These are phyloP conservation scores for Hypomyces perniciosus DNA, from an alignment of 2,329 filamentous ascomycete genomes.

Conservation along the genomic window DNA sequence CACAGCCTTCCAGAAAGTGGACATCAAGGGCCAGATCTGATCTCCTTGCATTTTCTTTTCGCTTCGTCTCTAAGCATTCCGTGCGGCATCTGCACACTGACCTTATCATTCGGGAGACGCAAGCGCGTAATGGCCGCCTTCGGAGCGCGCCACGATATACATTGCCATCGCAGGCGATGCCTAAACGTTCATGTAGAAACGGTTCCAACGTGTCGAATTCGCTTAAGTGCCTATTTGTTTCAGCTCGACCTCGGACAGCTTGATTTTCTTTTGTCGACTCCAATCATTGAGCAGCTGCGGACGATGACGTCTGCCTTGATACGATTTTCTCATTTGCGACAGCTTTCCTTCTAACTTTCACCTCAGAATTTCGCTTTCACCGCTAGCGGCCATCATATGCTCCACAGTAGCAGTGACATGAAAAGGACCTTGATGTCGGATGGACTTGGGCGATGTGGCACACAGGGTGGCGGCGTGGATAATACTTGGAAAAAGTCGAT, in stretches of 20 bases:
- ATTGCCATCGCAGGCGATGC: not conserved
- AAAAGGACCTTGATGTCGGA: not conserved
- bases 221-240: not conserved
- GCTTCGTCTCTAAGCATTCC: not conserved
- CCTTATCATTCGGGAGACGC: not conserved
- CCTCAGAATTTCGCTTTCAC: constrained; percentile 7
- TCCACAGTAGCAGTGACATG: constrained; percentile 2
- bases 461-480: not conserved
- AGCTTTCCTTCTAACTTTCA: constrained; percentile 6
- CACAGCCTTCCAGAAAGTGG: constrained; percentile 76
- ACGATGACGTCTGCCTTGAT: not conserved
- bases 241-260: not conserved
- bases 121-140: not conserved
- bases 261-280: not conserved
- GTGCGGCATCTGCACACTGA: not conserved
- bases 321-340: constrained; percentile 1
- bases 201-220: not conserved
- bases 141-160: constrained; percentile 2
- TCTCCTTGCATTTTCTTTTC: constrained; percentile 13
- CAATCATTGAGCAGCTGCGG: not conserved
- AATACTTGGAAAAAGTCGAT: not conserved
- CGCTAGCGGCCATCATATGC: constrained; percentile 1
- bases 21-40: constrained; percentile 97
- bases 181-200: not conserved
- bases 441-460: constrained; percentile 3